Evolutionary conservation across 495 filamentous ascomycete species (phyloP), one percentile per base, ranked within the genome.

Genomic region (Lentithecium fluviatile): DNA sequence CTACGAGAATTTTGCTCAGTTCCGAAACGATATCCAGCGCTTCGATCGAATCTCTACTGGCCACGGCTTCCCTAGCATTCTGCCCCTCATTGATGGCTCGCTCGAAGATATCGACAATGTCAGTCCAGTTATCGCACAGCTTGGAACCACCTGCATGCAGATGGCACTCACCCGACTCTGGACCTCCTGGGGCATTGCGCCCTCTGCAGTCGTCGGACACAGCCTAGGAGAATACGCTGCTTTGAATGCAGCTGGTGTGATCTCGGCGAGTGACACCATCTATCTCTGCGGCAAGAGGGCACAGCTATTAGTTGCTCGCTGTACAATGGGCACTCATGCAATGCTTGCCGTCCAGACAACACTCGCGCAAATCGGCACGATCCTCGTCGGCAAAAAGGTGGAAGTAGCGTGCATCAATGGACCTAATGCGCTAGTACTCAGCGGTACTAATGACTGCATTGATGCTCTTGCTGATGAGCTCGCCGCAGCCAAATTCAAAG

Each of bases 351-450:
- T 80, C 2, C 74, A 77, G 57, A 60, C 63, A 17, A 48, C 62
- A 26, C 20, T 65, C 8, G 47, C 40, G 2, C 47, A 74, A 6
- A 68, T 80, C 2, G 71, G 65, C 38, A 63, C 65, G 6, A 61
- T 69, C 36, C 34, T 78, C 2, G 68, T 67, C 12, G 69, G 63
- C 2, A 60, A 66, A 4, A 42, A 64, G 0, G 73, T 38, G 38
- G 78, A 81, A 56, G 66, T 84, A 7, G 80, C 81, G 29, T 84
- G 82, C 56, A 74, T 81, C 64, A 84, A 84, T 61, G 74, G 73
- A 21, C 74, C 77, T 8, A 69, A 70, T 10, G 79, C 81, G 56
- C 81, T 77, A 23, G 80, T 82, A 7, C 71, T 84, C 34, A 78
- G 77, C 49, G 82, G 81, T 17, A 57, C 73, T 0, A 73, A 59